Base-by-base conservation (phyloP, 73 alveolate genomes). In the Durusdinium trenchii region DNA sequence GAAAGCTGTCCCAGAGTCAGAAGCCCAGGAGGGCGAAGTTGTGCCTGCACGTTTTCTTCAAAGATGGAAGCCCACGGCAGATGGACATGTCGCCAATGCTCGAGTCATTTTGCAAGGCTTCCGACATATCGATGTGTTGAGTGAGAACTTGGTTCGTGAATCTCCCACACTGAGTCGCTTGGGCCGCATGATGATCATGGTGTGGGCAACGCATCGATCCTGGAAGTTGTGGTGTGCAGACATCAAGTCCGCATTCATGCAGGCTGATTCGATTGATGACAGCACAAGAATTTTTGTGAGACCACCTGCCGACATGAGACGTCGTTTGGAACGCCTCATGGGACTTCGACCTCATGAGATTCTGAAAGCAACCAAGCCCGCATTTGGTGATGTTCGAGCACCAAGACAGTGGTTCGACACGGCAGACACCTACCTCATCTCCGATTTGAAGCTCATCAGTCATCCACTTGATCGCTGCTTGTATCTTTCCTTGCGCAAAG, bases 401-500 rank as follows among this genome's bases (percentile, higher is more conserved):
- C 85, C 85, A 1, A 35, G 51, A 32, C 85, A 73, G 52, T 38
- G 85, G 85, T 73, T 38, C 51, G 26, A 47, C 48, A 73, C 85
- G 32, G 85, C 85, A 36, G 85, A 73, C 51, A n/a, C 7, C 38
- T n/a, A 30, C 42, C 9, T 30, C 38, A 64, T 35, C 32, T 12
- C 35, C 36, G 84, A 73, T 26, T 50, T 73, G 52, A 9, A 5
- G 12, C 26, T 73, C 35, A 35, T 35, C 52, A 73, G 85, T 28
- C 85, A 73, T 50, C 10, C 14, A n/a, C n/a, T n/a, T n/a, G n/a
- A n/a, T n/a, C n/a, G 57, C 42, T 85, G 94, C 54, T 40, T 85
- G 40, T 85, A 85, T 28, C 43, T 57, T 35, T 54, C 81, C 60
- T 0, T 20, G 10, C 60, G 94, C 18, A 42, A 38, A 23, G 94